Conservation (phyloP, 2,329 filamentous ascomycete genomes). For the Pseudogymnoascus pannorum region DNA sequence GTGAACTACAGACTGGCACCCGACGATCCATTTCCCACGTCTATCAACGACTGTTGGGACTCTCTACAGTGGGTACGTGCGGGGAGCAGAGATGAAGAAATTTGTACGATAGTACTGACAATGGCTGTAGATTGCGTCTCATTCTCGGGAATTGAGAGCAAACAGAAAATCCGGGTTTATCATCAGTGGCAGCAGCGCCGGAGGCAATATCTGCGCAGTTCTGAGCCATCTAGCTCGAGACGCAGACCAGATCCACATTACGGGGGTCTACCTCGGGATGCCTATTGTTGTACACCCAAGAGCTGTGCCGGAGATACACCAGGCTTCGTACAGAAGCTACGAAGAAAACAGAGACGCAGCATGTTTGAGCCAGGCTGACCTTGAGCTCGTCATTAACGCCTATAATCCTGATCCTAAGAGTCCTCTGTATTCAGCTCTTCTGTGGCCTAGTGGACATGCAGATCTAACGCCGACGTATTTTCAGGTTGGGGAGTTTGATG, state of each 20-base stretch:
- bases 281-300: constrained; percentile 25
- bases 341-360: constrained; percentile 36
- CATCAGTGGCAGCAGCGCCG: constrained; percentile 42
- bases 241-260: constrained; percentile 36
- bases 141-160: constrained; percentile 34
- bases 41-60: constrained; percentile 39
- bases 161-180: constrained; percentile 40
- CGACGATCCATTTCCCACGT: constrained; percentile 38
- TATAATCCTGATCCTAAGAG: constrained; percentile 28
- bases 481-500: constrained; percentile 44
- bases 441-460: constrained; percentile 26
- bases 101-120: neutral
- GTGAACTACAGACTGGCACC: constrained; percentile 40
- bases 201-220: constrained; percentile 34
- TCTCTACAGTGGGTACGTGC: constrained; percentile 35
- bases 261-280: constrained; percentile 39
- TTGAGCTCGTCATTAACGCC: constrained; percentile 24
- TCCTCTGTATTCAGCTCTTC: constrained; percentile 28
- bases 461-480: constrained; percentile 41
- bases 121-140: constrained; percentile 25
- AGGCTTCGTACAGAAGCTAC: constrained; percentile 31
- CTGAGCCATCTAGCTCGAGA: constrained; percentile 35
- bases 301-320: constrained; percentile 31
- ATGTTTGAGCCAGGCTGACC: constrained; percentile 25
- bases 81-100: neutral